Conservation (phyloP, 129 eudicot genomes). For the Kitagawia praeruptora region DNA sequence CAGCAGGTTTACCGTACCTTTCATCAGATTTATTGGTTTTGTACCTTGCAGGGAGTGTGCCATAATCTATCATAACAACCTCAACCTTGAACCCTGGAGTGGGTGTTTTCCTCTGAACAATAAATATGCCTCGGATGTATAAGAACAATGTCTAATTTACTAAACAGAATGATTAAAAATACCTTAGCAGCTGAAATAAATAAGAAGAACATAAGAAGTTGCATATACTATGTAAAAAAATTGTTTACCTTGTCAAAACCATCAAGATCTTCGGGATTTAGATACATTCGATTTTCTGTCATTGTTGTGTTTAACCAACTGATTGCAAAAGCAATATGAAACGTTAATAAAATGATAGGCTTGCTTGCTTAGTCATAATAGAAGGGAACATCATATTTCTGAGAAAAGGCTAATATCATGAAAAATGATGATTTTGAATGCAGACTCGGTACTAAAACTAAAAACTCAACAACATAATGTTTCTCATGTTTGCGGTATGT, state of each 20-base stretch:
- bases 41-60: slow-evolving; percentile 37
- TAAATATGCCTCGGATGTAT: background rate
- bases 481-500: background rate
- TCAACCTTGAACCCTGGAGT: slow-evolving; percentile 86
- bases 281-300: slow-evolving; percentile 56
- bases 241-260: slow-evolving; percentile 69
- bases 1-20: slow-evolving; percentile 21
- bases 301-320: slow-evolving; percentile 92
- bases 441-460: background rate
- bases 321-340: slow-evolving; percentile 12
- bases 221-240: background rate
- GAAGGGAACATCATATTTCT: background rate
- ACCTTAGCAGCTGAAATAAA: background rate
- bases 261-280: slow-evolving; percentile 60
- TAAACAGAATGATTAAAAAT: background rate
- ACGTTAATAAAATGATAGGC: background rate
- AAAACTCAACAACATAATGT: background rate
- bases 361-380: background rate
- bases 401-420: background rate
- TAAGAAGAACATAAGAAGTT: background rate
- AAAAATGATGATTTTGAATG: background rate
- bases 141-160: background rate
- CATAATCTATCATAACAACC: slow-evolving; percentile 78
- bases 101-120: slow-evolving; percentile 71
- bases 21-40: slow-evolving; percentile 26